Base-by-base conservation (phyloP, 1,284 basidiomycete genomes). In the Porogramme epimiltina region DNA sequence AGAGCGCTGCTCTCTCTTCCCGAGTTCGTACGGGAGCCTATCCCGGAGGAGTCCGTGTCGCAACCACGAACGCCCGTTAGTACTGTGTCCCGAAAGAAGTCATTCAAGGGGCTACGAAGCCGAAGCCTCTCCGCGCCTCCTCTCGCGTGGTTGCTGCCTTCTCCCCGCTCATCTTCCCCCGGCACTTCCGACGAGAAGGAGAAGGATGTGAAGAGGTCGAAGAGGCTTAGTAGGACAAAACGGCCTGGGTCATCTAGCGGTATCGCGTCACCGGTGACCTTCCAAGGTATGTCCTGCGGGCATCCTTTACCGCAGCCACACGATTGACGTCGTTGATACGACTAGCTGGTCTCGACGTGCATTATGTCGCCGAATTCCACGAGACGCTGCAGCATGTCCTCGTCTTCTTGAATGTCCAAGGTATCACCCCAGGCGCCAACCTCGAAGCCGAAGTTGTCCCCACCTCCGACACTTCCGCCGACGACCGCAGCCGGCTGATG, bases 341-440 rank as follows among this genome's bases (percentile, higher is more conserved):
- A 18, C 18, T 31, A 62, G 65, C 60, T 40, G 58, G 56, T 9
- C 56, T 91, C 38, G 79, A 85, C 39, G 76, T 90, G 11, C 69
- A 75, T 16, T 93, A 90, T 62, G 79, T 94, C 26, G 91, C 90
- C 3, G 93, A 95, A 66, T 81, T 90, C 63, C 91, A 94, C 66
- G 91, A 93, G 64, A 89, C 83, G 48, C 78, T 95, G 0, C 82
- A 84, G 19, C 84, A 87, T 49, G 78, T 93, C 19, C 75, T 91
- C 36, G 78, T 91, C 8, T 90, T 91, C 66, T 68, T 85, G 45
- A 78, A 74, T 15, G 72, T 80, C 19, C 73, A 73, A 6, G 78
- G 79, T 3, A 66, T 73, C 11, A 71, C 69, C 1, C 70, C 77
- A 1, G 78, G 76, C 1, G 67, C 70, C 9, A 78, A 80, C 28